These are phyloP conservation scores for Ensete ventricosum DNA, from an alignment of 176 grass and related monocot genomes.

Conservation along the genomic window DNA sequence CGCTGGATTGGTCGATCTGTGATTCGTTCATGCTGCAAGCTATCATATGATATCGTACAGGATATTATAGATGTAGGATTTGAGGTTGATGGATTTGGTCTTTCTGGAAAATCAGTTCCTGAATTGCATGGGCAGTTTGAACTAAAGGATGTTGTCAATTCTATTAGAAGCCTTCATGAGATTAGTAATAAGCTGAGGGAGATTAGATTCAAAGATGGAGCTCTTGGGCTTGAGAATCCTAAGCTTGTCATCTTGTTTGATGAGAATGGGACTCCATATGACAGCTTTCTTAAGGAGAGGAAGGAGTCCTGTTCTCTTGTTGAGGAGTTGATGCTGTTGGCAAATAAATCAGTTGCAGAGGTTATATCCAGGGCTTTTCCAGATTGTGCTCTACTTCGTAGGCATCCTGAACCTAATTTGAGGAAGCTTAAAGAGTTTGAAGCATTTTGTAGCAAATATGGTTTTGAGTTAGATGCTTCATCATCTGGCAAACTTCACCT, in stretches of 20 bases:
- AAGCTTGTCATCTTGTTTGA: conserved; percentile 87
- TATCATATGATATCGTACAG: conserved; percentile 73
- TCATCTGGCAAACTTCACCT: conserved; percentile 81
- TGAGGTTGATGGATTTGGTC: conserved; percentile 15
- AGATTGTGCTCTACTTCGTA: conserved; percentile 75
- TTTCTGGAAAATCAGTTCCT: conserved; percentile 31
- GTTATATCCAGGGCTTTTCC: conserved; percentile 87
- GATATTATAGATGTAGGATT: conserved; percentile 48
- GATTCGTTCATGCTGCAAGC: conserved; percentile 81
- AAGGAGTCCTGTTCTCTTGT: conserved; percentile 68
- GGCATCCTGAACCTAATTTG: conserved; percentile 75
- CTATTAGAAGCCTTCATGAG: conserved; percentile 53
- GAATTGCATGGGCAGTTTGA: conserved; percentile 57
- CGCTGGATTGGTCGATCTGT: conserved; percentile 80
- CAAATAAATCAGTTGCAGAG: conserved; percentile 87
- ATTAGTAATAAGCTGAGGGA: conserved; percentile 70
- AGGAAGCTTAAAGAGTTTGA: conserved; percentile 78
- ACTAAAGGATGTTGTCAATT: conserved; percentile 50
- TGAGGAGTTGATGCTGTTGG: conserved; percentile 94
- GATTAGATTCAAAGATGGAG: conserved; percentile 74
- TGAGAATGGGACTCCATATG: conserved; percentile 61
- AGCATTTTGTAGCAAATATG: conserved; percentile 69
- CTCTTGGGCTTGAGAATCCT: conserved; percentile 59
- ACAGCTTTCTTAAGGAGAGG: conserved; percentile 50
- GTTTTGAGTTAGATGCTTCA: conserved; percentile 80